phyloP scores from a whole-genome alignment of 2,329 filamentous ascomycete species.

The Trichoderma aggressivum region DNA sequence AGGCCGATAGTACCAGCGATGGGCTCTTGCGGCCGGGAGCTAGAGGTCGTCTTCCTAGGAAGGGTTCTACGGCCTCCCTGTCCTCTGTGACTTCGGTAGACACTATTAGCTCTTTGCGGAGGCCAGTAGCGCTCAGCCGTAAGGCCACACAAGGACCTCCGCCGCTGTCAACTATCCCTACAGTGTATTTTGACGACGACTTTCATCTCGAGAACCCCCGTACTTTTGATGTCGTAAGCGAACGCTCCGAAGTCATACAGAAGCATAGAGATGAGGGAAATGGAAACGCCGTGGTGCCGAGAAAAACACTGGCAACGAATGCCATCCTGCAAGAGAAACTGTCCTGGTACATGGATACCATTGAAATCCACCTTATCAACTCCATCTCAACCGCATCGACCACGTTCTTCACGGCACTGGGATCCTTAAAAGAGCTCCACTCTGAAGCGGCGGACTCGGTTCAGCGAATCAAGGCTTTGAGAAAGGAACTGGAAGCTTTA shows the following conservation, averaged over 20 bases:
- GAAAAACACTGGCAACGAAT: slow-evolving; percentile 91
- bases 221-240: slow-evolving; percentile 94
- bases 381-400: slow-evolving; percentile 95
- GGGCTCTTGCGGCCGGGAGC: slow-evolving; percentile 45
- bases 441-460: slow-evolving; percentile 91
- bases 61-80: slow-evolving; percentile 42
- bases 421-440: slow-evolving; percentile 85
- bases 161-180: slow-evolving; percentile 86
- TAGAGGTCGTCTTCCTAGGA: slow-evolving; percentile 29
- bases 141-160: slow-evolving; percentile 70
- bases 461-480: slow-evolving; percentile 73
- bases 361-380: slow-evolving; percentile 93
- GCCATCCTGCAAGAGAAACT: slow-evolving; percentile 97
- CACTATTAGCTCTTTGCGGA: slow-evolving; percentile 39
- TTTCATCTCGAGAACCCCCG: slow-evolving; percentile 95
- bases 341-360: slow-evolving; percentile 99
- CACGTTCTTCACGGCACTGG: slow-evolving; percentile 92
- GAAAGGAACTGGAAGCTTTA: slow-evolving; percentile 74
- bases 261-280: slow-evolving; percentile 52
- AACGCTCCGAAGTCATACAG: slow-evolving; percentile 92
- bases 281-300: slow-evolving; percentile 54
- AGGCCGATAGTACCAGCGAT: slow-evolving; percentile 39
- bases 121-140: slow-evolving; percentile 49
- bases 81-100: slow-evolving; percentile 52
- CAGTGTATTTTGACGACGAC: slow-evolving; percentile 89